Conservation (phyloP, 2,329 filamentous ascomycete species). For the Colletotrichum eremochloae region DNA sequence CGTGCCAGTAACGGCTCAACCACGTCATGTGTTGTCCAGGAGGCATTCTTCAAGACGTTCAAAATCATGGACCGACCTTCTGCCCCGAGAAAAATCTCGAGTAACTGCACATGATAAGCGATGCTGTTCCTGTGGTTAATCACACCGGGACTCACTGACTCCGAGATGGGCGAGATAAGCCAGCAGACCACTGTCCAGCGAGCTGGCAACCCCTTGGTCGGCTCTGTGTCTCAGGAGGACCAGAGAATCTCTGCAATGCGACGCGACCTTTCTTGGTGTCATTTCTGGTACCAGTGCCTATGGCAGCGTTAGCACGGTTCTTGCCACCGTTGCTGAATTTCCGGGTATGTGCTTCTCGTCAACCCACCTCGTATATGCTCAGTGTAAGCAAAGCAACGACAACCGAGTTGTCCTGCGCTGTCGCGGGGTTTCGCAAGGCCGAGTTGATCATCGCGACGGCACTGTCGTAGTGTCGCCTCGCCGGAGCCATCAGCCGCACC, state of each 20-base stretch:
- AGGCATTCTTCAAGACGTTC: neutral
- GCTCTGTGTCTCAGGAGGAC: slow-evolving; percentile 33
- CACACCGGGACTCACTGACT: neutral
- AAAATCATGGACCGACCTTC: slow-evolving; percentile 3
- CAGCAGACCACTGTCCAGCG: slow-evolving; percentile 21
- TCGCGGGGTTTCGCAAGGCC: neutral
- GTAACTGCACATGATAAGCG: neutral
- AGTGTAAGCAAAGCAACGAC: slow-evolving; percentile 24
- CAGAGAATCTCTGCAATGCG: slow-evolving; percentile 26
- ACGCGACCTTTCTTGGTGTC: slow-evolving; percentile 3
- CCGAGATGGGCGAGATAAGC: slow-evolving; percentile 21
- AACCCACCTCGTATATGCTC: slow-evolving; percentile 30
- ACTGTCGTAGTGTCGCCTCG: slow-evolving; percentile 19
- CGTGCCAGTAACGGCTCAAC: slow-evolving; percentile 25
- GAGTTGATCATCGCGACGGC: slow-evolving; percentile 20
- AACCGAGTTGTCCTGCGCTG: slow-evolving; percentile 27
- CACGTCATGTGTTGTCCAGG: slow-evolving; percentile 7
- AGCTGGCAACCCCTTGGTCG: slow-evolving; percentile 23
- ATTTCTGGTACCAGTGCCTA: slow-evolving; percentile 23
- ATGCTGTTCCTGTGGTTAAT: too few relatives aligned
- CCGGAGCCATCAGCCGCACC: slow-evolving; percentile 27
- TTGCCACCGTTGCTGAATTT: neutral
- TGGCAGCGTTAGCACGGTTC: neutral
- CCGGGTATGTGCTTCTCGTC: neutral
- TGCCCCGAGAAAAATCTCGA: slow-evolving; percentile 19